Base-by-base conservation (phyloP, 2,329 filamentous ascomycete genomes). In the Trichoderma aggressivum region DNA sequence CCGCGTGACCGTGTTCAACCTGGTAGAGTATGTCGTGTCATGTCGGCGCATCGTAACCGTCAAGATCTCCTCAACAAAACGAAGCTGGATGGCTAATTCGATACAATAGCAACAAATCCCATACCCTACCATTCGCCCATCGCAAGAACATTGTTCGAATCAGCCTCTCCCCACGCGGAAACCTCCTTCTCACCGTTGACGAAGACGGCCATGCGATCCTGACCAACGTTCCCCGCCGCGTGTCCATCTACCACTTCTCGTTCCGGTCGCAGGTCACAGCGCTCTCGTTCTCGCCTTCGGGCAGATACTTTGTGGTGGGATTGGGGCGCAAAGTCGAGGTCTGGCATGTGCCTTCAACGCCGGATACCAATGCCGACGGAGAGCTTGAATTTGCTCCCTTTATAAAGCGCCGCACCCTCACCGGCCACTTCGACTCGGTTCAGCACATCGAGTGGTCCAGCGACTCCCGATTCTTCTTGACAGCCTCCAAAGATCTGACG, bases 341-440 rank as follows among this genome's bases (percentile, higher is more conserved):
- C 75, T 99, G 96, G 96, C 92, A 96, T 77, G 97, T 97, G 34
- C 96, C 96, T 0, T 94, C 92, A 3, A 96, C 93, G 0, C 95
- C 95, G 4, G 93, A 94, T 74, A 87, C 92, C 28, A 92, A 91
- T 74, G 86, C 86, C 61, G 90, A 92, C 72, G 94, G 94, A 72
- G 93, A 94, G 74, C 86, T 98, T 69, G 94, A 98, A 77, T 99
- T 98, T 81, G 94, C 96, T 24, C 96, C 96, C 0, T 99, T 99
- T 77, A 91, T 98, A 61, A 87, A 92, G 75, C 93, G 98, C 82
- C 90, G 94, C 75, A 91, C 92, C 65, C 94, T 97, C 76, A 90
- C 90, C 1, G 94, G 93, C 0, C 96, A 99, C 80, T 97, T 96
- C 76, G 96, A 98, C 80, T 88, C 88, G 18, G 91, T 98, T 14